These are phyloP conservation scores for Sugiyamaella xylanicola DNA, from an alignment of 1,139 yeast genomes.

Conservation along the genomic window DNA sequence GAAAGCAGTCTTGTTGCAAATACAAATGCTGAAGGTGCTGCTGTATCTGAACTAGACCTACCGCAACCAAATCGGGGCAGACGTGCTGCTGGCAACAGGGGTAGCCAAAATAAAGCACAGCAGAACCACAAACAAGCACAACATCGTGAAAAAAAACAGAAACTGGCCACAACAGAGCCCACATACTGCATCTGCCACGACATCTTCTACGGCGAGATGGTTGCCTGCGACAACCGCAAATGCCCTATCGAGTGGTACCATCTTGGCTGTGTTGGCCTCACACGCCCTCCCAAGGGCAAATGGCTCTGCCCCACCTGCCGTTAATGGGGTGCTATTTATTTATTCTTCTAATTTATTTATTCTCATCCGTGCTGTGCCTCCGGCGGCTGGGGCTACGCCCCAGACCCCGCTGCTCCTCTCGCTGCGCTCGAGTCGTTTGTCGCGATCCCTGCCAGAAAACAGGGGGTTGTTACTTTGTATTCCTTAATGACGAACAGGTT, in stretches of 20 bases:
- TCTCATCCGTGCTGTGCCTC: not conserved
- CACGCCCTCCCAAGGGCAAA: slow-evolving; percentile 39
- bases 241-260: slow-evolving; percentile 86
- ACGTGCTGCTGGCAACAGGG: too few species aligned
- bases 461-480: too few species aligned
- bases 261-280: slow-evolving; percentile 70
- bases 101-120: too few species aligned
- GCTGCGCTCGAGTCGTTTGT: not conserved
- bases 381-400: slow-evolving; percentile 1
- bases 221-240: slow-evolving; percentile 80
- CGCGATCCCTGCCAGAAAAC: not conserved
- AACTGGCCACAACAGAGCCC: slow-evolving; percentile 22
- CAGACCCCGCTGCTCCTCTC: not conserved
- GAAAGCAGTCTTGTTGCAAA: too few species aligned
- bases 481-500: too few species aligned
- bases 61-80: too few species aligned
- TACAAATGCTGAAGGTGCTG: too few species aligned
- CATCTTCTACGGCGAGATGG: slow-evolving; percentile 83
- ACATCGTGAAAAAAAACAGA: not conserved
- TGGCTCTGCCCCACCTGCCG: slow-evolving; percentile 44
- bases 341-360: slow-evolving; percentile 7
- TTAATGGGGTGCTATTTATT: not conserved
- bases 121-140: not conserved
- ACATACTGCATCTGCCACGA: slow-evolving; percentile 76
- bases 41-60: too few species aligned